Percentiles rank a stretch among this genome's conserved stretches.
These are phyloP conservation scores for Kwoniella dendrophila DNA, from an alignment of 768 basidiomycete genomes.

Conservation along the genomic window DNA sequence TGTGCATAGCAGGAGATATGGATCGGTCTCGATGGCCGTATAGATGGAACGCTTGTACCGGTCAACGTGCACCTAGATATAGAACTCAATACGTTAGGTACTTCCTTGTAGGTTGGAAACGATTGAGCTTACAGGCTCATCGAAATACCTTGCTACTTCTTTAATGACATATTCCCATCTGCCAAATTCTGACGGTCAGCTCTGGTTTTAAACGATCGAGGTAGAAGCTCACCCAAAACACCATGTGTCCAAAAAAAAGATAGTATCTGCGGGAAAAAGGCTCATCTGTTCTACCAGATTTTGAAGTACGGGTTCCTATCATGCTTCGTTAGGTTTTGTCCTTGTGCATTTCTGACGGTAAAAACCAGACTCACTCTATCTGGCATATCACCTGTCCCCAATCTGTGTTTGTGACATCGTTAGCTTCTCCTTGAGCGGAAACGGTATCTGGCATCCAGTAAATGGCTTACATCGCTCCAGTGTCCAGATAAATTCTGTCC, in stretches of 20 bases:
- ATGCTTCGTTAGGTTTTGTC: not conserved
- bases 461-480: constrained; percentile 57
- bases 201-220: not conserved
- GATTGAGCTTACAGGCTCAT: constrained; percentile 48
- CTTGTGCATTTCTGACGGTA: not conserved
- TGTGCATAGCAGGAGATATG: constrained; percentile 42
- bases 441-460: too few relatives aligned
- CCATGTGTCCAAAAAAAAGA: constrained; percentile 91
- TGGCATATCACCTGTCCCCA: constrained; percentile 56
- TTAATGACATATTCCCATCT: constrained; percentile 85
- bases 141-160: constrained; percentile 69
- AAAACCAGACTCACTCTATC: constrained; percentile 33
- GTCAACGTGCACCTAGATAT: constrained; percentile 78
- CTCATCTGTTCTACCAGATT: constrained; percentile 73
- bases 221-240: constrained; percentile 69
- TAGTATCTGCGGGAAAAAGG: constrained; percentile 65
- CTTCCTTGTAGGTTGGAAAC: not conserved
- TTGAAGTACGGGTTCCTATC: constrained; percentile 66
- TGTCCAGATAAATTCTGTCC: constrained; percentile 82
- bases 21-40: constrained; percentile 65
- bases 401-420: constrained; percentile 26
- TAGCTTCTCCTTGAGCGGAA: too few relatives aligned
- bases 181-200: not conserved
- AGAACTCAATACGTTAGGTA: not conserved
- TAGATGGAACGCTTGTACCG: constrained; percentile 80